Base-by-base conservation (phyloP, 1,284 basidiomycete genomes). In the Leccinum olivaceoglutinosum region DNA sequence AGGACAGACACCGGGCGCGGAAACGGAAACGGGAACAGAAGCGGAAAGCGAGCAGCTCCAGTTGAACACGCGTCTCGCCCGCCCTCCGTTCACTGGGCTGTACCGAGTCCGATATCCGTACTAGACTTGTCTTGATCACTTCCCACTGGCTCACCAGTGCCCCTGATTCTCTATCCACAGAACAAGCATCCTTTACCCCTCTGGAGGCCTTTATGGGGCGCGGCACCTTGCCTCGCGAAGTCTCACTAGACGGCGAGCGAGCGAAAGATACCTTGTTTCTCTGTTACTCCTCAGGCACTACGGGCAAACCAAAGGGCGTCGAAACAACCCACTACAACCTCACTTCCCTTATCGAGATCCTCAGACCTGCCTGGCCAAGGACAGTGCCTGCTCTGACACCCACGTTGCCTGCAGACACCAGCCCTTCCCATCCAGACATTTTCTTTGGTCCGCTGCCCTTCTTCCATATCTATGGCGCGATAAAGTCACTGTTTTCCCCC, bases 301-400 rank as follows among this genome's bases (percentile, higher is more conserved):
- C 85, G 0, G 84, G 84, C 0, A 82, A 82, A 60, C 83, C 82
- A 12, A 86, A 88, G 63, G 82, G 81, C 55, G 84, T 85, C 7
- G 82, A 85, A 80, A 88, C 87, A 0, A 88, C 85, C 1, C 88
- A 91, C 73, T 79, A 80, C 64, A 91, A 92, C 66, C 73, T 89
- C 58, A 82, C 79, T 1, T 76, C 82, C 3, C 75, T 85, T 39
- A 67, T 85, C 7, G 77, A 79, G 44, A 82, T 83, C 36, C 71
- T 81, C 18, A 71, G 67, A 38, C 69, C 75, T 5, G 70, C 73
- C 1, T 85, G 85, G 71, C 79, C 80, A 5, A 38, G 58, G 2
- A 61, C 56, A 14, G 7, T 38, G 7, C 36, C 56, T 11, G 25
- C 10, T 58, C 34, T 80, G 18, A 69, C 67, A 6, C 65, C 72